Conservation (phyloP, 2,329 filamentous ascomycete genomes). For the Fusarium oligoseptatum region DNA sequence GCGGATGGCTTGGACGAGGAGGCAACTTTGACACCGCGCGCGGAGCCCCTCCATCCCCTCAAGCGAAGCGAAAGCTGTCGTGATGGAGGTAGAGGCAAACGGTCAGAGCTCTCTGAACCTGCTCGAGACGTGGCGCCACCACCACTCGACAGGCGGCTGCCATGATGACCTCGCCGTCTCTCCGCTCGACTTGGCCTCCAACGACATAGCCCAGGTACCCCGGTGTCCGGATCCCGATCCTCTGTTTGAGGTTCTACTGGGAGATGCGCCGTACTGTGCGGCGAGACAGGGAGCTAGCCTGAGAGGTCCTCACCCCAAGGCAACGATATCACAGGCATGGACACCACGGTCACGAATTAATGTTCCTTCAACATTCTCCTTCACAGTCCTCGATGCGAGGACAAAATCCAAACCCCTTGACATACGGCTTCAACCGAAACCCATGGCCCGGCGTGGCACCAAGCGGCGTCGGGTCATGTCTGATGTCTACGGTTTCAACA, state of each 20-base stretch:
- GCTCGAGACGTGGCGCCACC: constrained; percentile 42
- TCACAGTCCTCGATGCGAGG: constrained; percentile 19
- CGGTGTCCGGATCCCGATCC: constrained; percentile 38
- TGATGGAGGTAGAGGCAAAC: constrained; percentile 45
- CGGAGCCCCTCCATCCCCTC: constrained; percentile 37
- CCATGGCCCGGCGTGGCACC: constrained; percentile 31
- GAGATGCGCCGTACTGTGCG: constrained; percentile 15
- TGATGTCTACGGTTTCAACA: constrained; percentile 72
- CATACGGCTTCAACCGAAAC: constrained; percentile 11
- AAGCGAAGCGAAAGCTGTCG: constrained; percentile 42
- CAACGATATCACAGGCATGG: background rate
- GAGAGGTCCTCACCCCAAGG: background rate
- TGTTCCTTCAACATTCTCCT: constrained; percentile 23
- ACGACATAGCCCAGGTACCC: constrained; percentile 39
- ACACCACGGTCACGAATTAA: constrained; percentile 5
- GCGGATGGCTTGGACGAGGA: constrained; percentile 40
- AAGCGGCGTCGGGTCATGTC: constrained; percentile 67
- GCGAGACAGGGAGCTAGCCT: constrained; percentile 1
- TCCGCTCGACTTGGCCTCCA: constrained; percentile 32
- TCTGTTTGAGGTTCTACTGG: constrained; percentile 39
- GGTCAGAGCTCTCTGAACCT: constrained; percentile 42
- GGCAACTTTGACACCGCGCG: constrained; percentile 35
- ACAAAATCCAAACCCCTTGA: constrained; percentile 18
- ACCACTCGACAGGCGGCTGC: constrained; percentile 35
- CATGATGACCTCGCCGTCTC: constrained; percentile 40